A percentile compares a stretch with the other conserved stretches of the same genome.
Evolutionary conservation across 768 basidiomycete species (phyloP).

Genomic region (Mrakia hoshinonis): DNA sequence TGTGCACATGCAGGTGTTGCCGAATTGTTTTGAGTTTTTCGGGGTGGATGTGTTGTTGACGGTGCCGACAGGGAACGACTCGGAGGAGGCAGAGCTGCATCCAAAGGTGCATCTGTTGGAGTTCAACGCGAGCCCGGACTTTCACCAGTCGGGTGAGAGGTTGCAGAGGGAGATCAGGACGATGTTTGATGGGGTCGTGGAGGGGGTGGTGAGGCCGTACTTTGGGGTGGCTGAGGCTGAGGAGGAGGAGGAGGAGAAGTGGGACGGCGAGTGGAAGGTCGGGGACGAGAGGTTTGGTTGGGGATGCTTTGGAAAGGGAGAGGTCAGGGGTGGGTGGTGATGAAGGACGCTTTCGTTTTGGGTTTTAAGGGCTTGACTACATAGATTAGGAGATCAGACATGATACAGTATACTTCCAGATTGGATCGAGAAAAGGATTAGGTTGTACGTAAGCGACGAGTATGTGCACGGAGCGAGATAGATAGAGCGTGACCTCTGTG

Average conservation of each 20-base stretch:
- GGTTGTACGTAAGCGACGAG: too few species aligned
- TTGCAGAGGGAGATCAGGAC: conserved; percentile 72
- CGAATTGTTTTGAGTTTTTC: conserved; percentile 64
- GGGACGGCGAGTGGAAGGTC: conserved; percentile 45
- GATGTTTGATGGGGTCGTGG: conserved; percentile 62
- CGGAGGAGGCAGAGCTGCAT: not conserved
- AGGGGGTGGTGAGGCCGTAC: conserved; percentile 62
- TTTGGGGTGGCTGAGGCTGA: conserved; percentile 44
- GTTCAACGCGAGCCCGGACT: conserved; percentile 91
- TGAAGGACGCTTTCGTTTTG: not conserved
- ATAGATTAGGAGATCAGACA: too few species aligned
- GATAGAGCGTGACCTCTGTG: too few species aligned
- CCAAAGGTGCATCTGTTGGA: conserved; percentile 71
- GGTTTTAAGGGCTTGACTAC: too few species aligned
- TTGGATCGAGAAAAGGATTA: too few species aligned
- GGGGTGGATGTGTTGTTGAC: conserved; percentile 83
- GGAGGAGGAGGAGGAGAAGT: conserved; percentile 16
- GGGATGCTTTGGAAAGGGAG: conserved; percentile 34
- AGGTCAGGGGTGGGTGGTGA: conserved; percentile 23
- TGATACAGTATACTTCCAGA: too few species aligned
- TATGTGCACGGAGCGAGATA: too few species aligned
- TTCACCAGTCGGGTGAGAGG: conserved; percentile 79
- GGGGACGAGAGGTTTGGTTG: conserved; percentile 52
- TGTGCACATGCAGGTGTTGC: conserved; percentile 45
- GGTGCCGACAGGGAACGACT: conserved; percentile 41